A percentile compares a stretch with the other conserved stretches of the same genome.
Conservation (phyloP, 768 basidiomycete genomes). For the Tylopilus rubrobrunneus region DNA sequence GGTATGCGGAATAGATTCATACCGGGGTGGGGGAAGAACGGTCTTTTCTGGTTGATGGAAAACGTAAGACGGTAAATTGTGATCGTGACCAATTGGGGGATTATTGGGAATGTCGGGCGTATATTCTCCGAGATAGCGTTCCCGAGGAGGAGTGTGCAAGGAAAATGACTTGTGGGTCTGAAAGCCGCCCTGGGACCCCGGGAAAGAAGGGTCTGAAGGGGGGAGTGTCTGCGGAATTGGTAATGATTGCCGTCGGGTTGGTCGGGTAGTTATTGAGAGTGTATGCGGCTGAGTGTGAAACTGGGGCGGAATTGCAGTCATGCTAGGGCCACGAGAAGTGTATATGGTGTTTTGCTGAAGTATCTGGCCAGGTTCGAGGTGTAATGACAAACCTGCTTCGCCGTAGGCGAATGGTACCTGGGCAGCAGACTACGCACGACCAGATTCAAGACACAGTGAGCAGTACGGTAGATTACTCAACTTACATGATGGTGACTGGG, state of each 20-base stretch:
- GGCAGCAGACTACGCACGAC: constrained; percentile 9
- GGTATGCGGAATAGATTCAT: constrained; percentile 12
- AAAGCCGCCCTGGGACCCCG: neutral
- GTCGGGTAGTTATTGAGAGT: neutral
- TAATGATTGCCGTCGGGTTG: constrained; percentile 12
- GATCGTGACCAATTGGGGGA: constrained; percentile 7
- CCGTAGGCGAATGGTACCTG: neutral
- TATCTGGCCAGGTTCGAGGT: constrained; percentile 54
- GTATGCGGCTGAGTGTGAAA: constrained; percentile 2
- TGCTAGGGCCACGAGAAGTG: neutral
- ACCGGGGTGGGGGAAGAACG: constrained; percentile 21
- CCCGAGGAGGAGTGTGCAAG: constrained; percentile 17
- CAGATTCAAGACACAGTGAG: constrained; percentile 8
- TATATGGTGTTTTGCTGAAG: constrained; percentile 37
- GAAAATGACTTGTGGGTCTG: constrained; percentile 4
- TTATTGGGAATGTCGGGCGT: constrained; percentile 5
- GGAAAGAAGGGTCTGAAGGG: neutral
- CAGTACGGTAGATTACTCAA: neutral
- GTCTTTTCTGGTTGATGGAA: constrained; percentile 10
- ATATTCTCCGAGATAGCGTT: constrained; percentile 9
- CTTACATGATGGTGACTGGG: constrained; percentile 18
- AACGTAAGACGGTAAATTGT: constrained; percentile 13
- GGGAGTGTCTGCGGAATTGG: constrained; percentile 5
- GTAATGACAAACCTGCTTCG: constrained; percentile 41
- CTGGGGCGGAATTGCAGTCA: constrained; percentile 1